Conservation (phyloP, 2,329 filamentous ascomycete species). For the Xylaria sp. region DNA sequence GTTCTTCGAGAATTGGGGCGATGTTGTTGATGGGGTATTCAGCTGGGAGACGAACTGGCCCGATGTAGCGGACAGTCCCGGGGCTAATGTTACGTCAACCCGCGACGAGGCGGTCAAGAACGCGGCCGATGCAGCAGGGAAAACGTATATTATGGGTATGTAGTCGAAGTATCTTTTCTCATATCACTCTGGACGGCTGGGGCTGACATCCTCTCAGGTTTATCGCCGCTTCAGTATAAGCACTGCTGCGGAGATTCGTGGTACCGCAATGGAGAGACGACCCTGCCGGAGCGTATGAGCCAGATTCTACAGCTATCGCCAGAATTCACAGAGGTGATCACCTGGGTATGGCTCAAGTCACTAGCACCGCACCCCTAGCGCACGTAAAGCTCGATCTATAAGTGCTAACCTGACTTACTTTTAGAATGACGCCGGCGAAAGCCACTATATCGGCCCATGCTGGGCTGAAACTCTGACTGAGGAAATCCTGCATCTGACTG, state of each 20-base stretch:
- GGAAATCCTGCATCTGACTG: constrained; percentile 35
- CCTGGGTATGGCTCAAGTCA: constrained; percentile 32
- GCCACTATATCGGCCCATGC: constrained; percentile 45
- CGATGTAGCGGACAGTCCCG: constrained; percentile 30
- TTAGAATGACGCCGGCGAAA: constrained; percentile 45
- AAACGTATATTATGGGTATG: constrained; percentile 44
- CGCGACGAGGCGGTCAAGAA: constrained; percentile 34
- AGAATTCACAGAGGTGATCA: constrained; percentile 44
- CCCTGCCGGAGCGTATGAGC: constrained; percentile 44
- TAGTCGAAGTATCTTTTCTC: constrained; percentile 18
- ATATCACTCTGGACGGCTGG: not conserved
- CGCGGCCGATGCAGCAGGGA: constrained; percentile 34
- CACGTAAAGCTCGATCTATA: not conserved
- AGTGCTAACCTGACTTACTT: constrained; percentile 20
- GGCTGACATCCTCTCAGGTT: constrained; percentile 29
- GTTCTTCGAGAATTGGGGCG: constrained; percentile 41
- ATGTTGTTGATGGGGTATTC: constrained; percentile 44
- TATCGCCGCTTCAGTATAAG: constrained; percentile 43
- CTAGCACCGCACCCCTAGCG: not conserved
- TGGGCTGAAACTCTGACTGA: constrained; percentile 40
- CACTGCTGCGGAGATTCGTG: constrained; percentile 40
- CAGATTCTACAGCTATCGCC: constrained; percentile 43
- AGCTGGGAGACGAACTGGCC: constrained; percentile 48
- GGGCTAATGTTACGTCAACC: constrained; percentile 37
- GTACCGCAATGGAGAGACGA: constrained; percentile 44